A percentile compares a stretch with the other conserved stretches of the same genome.
phyloP scores from a whole-genome alignment of 306 rosid species.

The Fragaria ananassa region DNA sequence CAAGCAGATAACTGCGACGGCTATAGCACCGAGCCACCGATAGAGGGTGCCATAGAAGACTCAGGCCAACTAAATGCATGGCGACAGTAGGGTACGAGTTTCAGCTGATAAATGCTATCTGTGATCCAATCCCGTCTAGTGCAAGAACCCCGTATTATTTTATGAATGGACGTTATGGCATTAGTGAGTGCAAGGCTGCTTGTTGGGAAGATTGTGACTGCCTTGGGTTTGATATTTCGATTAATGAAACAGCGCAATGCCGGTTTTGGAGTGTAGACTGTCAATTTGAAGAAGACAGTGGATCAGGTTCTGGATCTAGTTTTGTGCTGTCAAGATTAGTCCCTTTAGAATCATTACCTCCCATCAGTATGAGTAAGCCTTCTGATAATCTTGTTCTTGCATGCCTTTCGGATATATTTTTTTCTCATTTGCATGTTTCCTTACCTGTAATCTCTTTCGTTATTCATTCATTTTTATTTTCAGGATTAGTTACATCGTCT shows the following conservation, averaged over 20 bases:
- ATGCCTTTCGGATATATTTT: background rate
- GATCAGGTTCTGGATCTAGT: background rate
- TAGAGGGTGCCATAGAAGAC: background rate
- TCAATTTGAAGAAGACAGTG: background rate
- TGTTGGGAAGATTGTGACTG: conserved; percentile 28
- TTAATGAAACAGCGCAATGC: background rate
- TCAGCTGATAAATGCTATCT: background rate
- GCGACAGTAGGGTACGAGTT: background rate
- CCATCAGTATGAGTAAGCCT: background rate
- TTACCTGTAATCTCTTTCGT: background rate
- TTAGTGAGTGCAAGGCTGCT: background rate
- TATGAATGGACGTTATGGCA: background rate
- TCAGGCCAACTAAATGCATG: background rate
- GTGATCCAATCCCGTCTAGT: background rate
- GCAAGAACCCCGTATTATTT: background rate
- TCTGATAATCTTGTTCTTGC: background rate
- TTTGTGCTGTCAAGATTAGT: background rate
- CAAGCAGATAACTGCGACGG: background rate
- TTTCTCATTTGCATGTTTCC: background rate
- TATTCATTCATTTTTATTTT: too few relatives aligned
- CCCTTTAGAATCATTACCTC: background rate
- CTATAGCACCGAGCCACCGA: background rate
- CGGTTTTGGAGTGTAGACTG: background rate
- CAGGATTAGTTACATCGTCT: background rate
- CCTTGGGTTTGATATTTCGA: background rate